These are phyloP conservation scores for Colletotrichum truncatum DNA, from an alignment of 2,329 filamentous ascomycete species.

Conservation along the genomic window DNA sequence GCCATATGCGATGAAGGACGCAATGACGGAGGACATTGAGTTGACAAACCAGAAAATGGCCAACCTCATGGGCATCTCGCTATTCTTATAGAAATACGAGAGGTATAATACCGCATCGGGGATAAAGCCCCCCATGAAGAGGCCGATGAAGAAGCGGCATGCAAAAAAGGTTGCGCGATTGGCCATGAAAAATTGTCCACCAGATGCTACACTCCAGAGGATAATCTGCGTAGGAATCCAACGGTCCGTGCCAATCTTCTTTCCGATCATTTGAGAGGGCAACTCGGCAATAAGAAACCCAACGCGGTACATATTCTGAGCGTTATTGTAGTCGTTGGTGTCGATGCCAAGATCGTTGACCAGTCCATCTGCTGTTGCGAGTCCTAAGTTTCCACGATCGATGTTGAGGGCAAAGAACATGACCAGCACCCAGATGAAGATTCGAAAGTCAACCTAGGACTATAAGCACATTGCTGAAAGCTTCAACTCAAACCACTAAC, in stretches of 20 bases:
- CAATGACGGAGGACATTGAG: conserved; percentile 54
- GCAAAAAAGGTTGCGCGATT: conserved; percentile 48
- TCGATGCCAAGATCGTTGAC: conserved; percentile 59
- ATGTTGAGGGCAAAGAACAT: conserved; percentile 70
- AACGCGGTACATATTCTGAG: too few relatives aligned
- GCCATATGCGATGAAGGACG: conserved; percentile 62
- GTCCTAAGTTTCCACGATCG: conserved; percentile 70
- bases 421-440: neutral
- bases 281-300: too few relatives aligned
- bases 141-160: conserved; percentile 46
- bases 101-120: conserved; percentile 50
- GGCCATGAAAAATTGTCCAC: conserved; percentile 39
- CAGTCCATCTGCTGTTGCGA: conserved; percentile 69
- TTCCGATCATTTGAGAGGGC: too few relatives aligned
- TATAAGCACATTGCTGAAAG: neutral
- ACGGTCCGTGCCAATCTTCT: conserved; percentile 50
- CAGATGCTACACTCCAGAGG: conserved; percentile 23
- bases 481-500: accelerated
- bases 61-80: conserved; percentile 70
- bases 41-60: conserved; percentile 73
- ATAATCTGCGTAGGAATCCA: conserved; percentile 38
- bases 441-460: neutral
- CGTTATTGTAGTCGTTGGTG: conserved; percentile 52
- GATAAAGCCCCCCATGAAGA: conserved; percentile 27
- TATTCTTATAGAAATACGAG: conserved; percentile 75